phyloP scores from a whole-genome alignment of 768 basidiomycete genomes.

The Lenzites betulinus region DNA sequence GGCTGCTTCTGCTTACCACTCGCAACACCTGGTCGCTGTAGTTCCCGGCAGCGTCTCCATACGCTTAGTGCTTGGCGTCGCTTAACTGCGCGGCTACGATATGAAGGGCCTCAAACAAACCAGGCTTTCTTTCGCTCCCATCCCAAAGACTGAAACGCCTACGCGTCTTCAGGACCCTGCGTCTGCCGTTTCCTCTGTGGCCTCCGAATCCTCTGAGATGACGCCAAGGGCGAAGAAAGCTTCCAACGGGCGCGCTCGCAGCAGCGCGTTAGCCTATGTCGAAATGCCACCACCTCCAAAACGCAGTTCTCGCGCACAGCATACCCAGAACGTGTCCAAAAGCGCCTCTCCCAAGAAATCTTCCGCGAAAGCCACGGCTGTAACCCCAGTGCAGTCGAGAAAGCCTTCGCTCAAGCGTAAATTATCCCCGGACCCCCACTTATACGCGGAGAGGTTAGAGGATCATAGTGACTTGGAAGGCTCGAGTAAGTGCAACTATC shows the following conservation, averaged over 20 bases:
- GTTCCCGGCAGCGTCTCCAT: not conserved
- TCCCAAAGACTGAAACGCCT: conserved; percentile 16
- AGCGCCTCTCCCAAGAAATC: not conserved
- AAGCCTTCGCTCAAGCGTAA: conserved; percentile 11
- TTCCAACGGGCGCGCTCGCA: conserved; percentile 13
- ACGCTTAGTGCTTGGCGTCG: not conserved
- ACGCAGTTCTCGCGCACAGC: conserved; percentile 5
- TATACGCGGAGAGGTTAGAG: not conserved
- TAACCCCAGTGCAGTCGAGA: not conserved
- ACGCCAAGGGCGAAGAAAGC: conserved; percentile 4
- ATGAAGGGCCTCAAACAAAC: conserved; percentile 18
- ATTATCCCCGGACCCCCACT: not conserved
- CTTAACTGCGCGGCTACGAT: not conserved
- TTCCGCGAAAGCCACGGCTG: not conserved
- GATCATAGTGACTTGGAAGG: not conserved
- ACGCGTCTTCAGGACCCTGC: not conserved
- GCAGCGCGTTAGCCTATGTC: conserved; percentile 29
- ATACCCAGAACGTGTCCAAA: not conserved
- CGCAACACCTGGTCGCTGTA: not conserved
- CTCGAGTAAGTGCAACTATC: not conserved
- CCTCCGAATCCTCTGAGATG: conserved; percentile 14
- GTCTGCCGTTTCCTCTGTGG: conserved; percentile 7
- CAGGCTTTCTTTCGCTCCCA: conserved; percentile 27
- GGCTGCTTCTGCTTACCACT: not conserved
- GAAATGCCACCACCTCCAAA: conserved; percentile 27